phyloP scores from a whole-genome alignment of 345 rosid genomes.

The Eutrema heterophyllum region DNA sequence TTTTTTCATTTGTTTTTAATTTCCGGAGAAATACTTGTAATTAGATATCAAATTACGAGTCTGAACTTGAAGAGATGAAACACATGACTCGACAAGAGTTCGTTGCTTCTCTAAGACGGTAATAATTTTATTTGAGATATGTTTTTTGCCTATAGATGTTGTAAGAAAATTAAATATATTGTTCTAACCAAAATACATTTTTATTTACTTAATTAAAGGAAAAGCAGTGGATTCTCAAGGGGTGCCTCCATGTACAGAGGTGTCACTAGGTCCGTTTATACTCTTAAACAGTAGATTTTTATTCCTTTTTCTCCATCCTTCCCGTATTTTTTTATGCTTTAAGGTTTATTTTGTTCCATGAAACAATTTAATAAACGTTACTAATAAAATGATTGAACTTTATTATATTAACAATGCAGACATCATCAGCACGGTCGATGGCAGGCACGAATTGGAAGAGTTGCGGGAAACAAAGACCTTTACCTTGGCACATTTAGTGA shows the following conservation, averaged over 20 bases:
- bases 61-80: conserved; percentile 87
- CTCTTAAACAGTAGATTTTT: background rate
- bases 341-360: background rate
- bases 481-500: conserved; percentile 96
- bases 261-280: conserved; percentile 64
- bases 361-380: background rate
- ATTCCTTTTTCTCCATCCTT: too few relatives aligned
- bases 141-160: background rate
- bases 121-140: background rate
- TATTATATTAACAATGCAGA: conserved; percentile 30
- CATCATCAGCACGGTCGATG: conserved; percentile 99
- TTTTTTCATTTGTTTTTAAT: background rate
- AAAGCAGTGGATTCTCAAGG: conserved; percentile 96
- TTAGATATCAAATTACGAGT: conserved; percentile 71
- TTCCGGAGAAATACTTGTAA: background rate
- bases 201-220: conserved; percentile 34
- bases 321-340: too few relatives aligned
- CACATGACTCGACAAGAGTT: conserved; percentile 92
- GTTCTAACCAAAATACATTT: background rate
- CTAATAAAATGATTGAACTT: background rate
- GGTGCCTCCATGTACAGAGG: conserved; percentile 98
- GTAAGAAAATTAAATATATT: background rate
- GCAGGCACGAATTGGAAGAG: conserved; percentile 98
- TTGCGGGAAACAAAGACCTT: conserved; percentile 97
- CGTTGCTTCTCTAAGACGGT: conserved; percentile 93